A percentile compares a stretch with the other conserved stretches of the same genome.
phyloP scores from a whole-genome alignment of 2,329 filamentous ascomycete species.

The Hypomyces rosellus region DNA sequence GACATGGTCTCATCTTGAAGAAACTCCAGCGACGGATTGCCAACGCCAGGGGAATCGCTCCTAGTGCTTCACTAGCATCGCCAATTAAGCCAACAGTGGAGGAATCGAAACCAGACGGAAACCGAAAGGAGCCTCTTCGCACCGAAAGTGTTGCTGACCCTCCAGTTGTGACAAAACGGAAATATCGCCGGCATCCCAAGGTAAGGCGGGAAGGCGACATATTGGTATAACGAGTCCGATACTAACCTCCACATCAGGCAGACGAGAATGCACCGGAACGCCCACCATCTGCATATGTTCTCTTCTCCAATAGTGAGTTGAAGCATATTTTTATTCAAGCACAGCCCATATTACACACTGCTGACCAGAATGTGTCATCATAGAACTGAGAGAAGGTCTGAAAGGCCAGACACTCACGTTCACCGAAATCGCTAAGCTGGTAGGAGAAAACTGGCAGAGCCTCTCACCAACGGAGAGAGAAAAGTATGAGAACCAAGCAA shows the following conservation, averaged over 20 bases:
- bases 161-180: conserved; percentile 54
- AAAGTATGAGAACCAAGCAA: conserved; percentile 64
- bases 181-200: conserved; percentile 74
- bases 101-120: conserved; percentile 48
- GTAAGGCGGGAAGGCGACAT: conserved; percentile 32
- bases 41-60: conserved; percentile 59
- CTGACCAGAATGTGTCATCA: not conserved
- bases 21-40: conserved; percentile 81
- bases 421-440: conserved; percentile 76
- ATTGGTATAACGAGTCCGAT: not conserved
- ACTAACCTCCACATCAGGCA: conserved; percentile 37
- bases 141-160: conserved; percentile 39
- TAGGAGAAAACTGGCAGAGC: conserved; percentile 76
- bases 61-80: conserved; percentile 45
- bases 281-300: conserved; percentile 75
- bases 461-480: conserved; percentile 62
- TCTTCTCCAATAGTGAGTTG: conserved; percentile 74
- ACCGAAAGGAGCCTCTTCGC: conserved; percentile 41
- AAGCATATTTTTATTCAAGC: not conserved
- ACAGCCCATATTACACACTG: not conserved
- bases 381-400: conserved; percentile 70
- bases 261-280: conserved; percentile 76
- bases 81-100: conserved; percentile 47
- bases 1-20: conserved; percentile 34
- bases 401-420: conserved; percentile 73